Percentiles rank a stretch among this genome's conserved stretches.
These are phyloP conservation scores for Penicillium sp. DNA, from an alignment of 2,329 filamentous ascomycete species.

Conservation along the genomic window DNA sequence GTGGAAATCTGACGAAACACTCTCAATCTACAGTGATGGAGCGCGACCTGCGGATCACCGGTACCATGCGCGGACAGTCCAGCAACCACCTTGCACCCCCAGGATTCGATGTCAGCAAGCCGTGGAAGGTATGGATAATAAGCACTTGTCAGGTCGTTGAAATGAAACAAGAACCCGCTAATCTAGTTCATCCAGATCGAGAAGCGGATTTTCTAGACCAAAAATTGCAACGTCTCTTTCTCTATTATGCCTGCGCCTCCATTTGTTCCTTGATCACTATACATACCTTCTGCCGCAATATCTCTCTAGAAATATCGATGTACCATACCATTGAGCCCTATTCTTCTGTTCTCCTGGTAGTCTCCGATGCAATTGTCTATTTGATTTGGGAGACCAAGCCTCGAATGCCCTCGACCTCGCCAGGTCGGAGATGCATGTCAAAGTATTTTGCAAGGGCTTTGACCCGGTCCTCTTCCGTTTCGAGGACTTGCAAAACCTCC, in stretches of 20 bases:
- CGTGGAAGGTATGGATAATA: slow-evolving; percentile 61
- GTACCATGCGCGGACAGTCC: slow-evolving; percentile 63
- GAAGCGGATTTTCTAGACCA: slow-evolving; percentile 44
- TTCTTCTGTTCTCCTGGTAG: slow-evolving; percentile 13
- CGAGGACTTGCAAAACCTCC: slow-evolving; percentile 51
- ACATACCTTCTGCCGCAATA: slow-evolving; percentile 32
- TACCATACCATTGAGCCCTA: slow-evolving; percentile 26
- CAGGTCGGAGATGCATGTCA: slow-evolving; percentile 54
- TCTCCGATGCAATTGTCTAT: slow-evolving; percentile 19
- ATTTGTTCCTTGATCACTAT: slow-evolving; percentile 27
- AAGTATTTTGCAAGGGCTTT: slow-evolving; percentile 57
- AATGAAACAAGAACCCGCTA: slow-evolving; percentile 19
- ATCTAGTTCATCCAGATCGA: slow-evolving; percentile 39
- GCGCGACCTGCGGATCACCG: slow-evolving; percentile 65
- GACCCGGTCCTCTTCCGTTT: slow-evolving; percentile 59
- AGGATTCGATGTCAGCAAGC: slow-evolving; percentile 69
- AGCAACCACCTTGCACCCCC: slow-evolving; percentile 61
- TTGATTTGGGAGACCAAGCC: slow-evolving; percentile 55
- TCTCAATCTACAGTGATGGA: slow-evolving; percentile 62
- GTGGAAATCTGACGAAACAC: slow-evolving; percentile 33
- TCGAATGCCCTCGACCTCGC: slow-evolving; percentile 56
- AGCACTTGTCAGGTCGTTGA: not conserved
- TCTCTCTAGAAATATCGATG: slow-evolving; percentile 28
- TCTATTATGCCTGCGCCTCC: slow-evolving; percentile 28
- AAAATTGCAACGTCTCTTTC: slow-evolving; percentile 29